Evolutionary conservation across 2,329 filamentous ascomycete species (phyloP).

Genomic region (Aquanectria penicillioides): DNA sequence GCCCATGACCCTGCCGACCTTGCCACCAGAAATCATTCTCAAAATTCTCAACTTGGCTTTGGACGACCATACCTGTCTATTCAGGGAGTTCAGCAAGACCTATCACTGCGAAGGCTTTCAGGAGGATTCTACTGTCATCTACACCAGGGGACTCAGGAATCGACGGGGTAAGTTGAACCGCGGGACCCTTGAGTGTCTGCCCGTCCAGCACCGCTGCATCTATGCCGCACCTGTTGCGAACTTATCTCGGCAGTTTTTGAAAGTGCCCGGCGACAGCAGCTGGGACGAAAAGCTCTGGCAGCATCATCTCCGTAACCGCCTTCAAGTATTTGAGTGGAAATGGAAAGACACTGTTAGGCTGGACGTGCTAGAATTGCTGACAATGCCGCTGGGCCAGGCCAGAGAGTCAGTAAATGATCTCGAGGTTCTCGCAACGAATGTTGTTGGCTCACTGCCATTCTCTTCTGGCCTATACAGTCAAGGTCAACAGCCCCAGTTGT

Average conservation of each 20-base stretch:
- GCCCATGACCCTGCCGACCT: too few species aligned
- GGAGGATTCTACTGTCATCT: conserved; percentile 17
- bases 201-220: conserved; percentile 20
- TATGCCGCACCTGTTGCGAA: conserved; percentile 3
- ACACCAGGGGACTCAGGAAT: conserved; percentile 12
- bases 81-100: neutral
- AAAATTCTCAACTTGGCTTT: conserved; percentile 10
- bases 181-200: conserved; percentile 7
- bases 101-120: conserved; percentile 1
- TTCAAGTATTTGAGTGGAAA: conserved; percentile 19
- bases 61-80: conserved; percentile 2
- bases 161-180: neutral
- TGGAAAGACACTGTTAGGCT: neutral
- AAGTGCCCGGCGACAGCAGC: neutral
- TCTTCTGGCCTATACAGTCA: neutral
- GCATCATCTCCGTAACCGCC: neutral
- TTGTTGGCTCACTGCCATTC: too few species aligned
- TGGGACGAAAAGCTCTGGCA: conserved; percentile 11
- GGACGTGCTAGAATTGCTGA: too few species aligned
- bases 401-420: too few species aligned
- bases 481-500: too few species aligned
- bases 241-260: neutral
- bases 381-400: too few species aligned
- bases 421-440: too few species aligned
- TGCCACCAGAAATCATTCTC: conserved; percentile 9